These are phyloP conservation scores for Wickerhamiella domercqiae DNA, from an alignment of 805 yeast species.

Conservation along the genomic window DNA sequence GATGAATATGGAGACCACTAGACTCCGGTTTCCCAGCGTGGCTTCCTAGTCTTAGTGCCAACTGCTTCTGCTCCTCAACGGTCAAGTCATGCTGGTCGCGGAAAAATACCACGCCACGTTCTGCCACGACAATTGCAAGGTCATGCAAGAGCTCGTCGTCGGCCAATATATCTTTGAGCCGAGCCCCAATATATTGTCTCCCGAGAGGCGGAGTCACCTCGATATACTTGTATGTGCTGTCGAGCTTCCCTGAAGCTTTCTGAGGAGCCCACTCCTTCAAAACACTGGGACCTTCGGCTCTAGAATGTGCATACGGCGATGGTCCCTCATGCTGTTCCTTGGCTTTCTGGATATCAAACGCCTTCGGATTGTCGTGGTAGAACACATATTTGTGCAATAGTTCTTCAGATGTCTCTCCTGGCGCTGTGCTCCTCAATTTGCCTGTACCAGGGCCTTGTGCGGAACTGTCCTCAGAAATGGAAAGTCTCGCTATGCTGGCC, in stretches of 20 bases:
- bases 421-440: conserved; percentile 2
- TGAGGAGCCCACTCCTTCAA: conserved; percentile 11
- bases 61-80: conserved; percentile 19
- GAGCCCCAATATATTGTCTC: conserved; percentile 20
- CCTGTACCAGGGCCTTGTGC: conserved; percentile 2
- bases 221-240: conserved; percentile 16
- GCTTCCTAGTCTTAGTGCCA: conserved; percentile 18
- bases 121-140: conserved; percentile 32
- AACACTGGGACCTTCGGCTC: conserved; percentile 16
- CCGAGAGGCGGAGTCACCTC: conserved; percentile 23
- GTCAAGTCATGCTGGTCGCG: conserved; percentile 29
- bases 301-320: conserved; percentile 18
- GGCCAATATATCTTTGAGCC: conserved; percentile 17
- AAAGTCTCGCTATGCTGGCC: background rate
- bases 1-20: conserved; percentile 21
- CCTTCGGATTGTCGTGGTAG: conserved; percentile 5
- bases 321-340: conserved; percentile 12
- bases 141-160: conserved; percentile 25
- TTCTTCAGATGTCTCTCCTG: conserved; percentile 3
- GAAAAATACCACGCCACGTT: conserved; percentile 38
- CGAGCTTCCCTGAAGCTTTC: conserved; percentile 17
- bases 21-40: conserved; percentile 20
- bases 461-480: background rate
- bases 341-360: conserved; percentile 14
- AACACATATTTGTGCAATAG: conserved; percentile 10